Base-by-base conservation (phyloP, 2,329 filamentous ascomycete species). In the Dryadomyces sulphureus region DNA sequence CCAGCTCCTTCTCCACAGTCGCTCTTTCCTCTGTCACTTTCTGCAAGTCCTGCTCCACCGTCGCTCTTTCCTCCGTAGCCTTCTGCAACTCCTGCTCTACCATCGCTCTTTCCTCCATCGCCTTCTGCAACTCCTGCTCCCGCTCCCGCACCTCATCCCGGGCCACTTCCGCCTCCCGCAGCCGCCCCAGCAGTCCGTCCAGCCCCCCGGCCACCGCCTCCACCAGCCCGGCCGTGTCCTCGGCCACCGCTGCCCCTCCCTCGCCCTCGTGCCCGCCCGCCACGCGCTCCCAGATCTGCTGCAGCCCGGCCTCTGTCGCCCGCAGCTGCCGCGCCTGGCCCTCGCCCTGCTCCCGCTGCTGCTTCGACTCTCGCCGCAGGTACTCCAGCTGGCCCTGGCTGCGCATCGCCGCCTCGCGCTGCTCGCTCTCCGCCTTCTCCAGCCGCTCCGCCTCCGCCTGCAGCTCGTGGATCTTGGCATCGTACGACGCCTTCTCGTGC, bases 401-500 rank as follows among this genome's bases (percentile, higher is more conserved):
- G 51, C 76, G 79, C 40, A 76, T 66, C 2, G 62, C 56, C 45
- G 79, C 75, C 34, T 79, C 77, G 36, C 67, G 66, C 50, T 68
- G 67, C 49, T 79, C 72, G 49, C 73, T 73, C 30, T 65, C 69
- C 12, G 81, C 72, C 50, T 73, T 73, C 32, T 65, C 69, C 16
- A 81, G 60, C 43, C 71, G 73, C 46, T 85, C 77, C 16, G 94
- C 64, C 54, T 94, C 84, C 16, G 74, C 67, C 55, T 88, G 76
- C 1, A 94, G 70, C 8, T 70, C 67, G 40, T 77, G 77, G 27
- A 88, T 67, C 48, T 72, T 79, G 41, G 82, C 76, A 51, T 90
- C 81, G 39, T 80, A 72, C 2, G 74, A 73, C 4, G 75, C 77
- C 56, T 80, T 84, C 56, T 92, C 84, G 54, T 93, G 81, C 53